Evolutionary conservation across 2,329 filamentous ascomycete species (phyloP).

Genomic region (Arthrobotrys musiformis): DNA sequence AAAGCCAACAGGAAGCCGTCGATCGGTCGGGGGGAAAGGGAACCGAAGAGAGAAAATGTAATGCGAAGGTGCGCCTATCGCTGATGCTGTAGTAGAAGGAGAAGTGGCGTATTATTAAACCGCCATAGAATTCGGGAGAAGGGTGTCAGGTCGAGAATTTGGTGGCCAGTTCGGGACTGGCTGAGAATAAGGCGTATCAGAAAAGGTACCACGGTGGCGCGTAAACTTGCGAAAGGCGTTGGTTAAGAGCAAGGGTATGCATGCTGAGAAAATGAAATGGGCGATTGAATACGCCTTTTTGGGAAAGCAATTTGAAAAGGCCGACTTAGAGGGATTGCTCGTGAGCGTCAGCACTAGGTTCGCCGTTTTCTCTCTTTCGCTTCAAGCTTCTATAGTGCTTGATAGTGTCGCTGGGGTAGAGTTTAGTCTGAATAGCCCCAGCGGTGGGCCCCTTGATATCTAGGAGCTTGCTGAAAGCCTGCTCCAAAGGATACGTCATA

Average conservation of each 20-base stretch:
- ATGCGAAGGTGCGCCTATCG: not conserved
- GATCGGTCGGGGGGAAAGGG: not conserved
- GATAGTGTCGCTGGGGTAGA: not conserved
- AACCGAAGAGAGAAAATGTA: not conserved
- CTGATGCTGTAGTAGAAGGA: not conserved
- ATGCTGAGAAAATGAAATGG: no score
- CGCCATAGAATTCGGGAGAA: no score
- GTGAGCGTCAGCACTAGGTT: not conserved
- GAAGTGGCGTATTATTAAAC: not conserved
- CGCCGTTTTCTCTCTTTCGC: not conserved
- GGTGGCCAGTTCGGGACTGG: not conserved
- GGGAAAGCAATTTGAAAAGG: not conserved
- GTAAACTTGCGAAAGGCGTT: not conserved
- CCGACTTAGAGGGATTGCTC: not conserved
- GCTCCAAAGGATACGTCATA: constrained; percentile 39
- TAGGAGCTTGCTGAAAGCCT: constrained; percentile 14
- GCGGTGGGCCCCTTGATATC: constrained; percentile 5
- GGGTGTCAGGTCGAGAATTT: no score
- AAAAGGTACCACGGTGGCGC: not conserved
- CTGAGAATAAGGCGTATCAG: not conserved
- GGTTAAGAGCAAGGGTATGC: not conserved
- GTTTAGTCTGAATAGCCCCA: not conserved
- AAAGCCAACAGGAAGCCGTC: not conserved
- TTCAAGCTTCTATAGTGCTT: constrained; percentile 1
- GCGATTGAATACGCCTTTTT: not conserved